Evolutionary conservation across 257 asterid species (phyloP).

Genomic region (Ligustrum vulgare): DNA sequence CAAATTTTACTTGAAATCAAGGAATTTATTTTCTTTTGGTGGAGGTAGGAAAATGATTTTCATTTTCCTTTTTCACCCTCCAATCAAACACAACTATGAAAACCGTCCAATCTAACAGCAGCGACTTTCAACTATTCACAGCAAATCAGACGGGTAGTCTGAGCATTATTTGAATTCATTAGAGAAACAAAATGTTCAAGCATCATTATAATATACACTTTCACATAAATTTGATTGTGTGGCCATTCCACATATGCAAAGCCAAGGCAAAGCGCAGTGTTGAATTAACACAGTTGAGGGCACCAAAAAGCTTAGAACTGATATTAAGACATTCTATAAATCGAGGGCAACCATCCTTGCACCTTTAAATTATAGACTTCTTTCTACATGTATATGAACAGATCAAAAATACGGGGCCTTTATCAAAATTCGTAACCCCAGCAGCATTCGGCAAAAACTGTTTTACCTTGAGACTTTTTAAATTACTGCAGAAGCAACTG

Average conservation of each 20-base stretch:
- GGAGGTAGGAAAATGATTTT: too few relatives aligned
- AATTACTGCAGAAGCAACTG: conserved; percentile 16
- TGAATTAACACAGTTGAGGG: not conserved
- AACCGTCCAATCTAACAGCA: not conserved
- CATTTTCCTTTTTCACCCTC: too few relatives aligned
- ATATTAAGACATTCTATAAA: not conserved
- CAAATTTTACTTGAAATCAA: too few relatives aligned
- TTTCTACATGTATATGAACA: not conserved
- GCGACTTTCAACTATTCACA: not conserved
- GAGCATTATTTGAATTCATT: not conserved
- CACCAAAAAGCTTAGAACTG: not conserved
- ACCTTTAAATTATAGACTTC: not conserved
- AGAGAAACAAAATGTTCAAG: not conserved
- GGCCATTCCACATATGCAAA: not conserved
- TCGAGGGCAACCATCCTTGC: not conserved
- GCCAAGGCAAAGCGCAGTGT: not conserved
- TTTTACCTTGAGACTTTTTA: conserved; percentile 4
- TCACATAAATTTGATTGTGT: not conserved
- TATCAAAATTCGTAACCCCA: not conserved
- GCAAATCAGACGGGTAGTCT: not conserved
- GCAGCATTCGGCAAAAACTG: conserved; percentile 27
- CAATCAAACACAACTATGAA: too few relatives aligned
- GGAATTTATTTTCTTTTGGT: too few relatives aligned
- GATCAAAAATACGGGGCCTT: not conserved
- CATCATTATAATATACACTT: not conserved